Percentiles rank a stretch among this genome's conserved stretches.
These are phyloP conservation scores for Mycosarcoma maydis DNA, from an alignment of 1,284 basidiomycete species.

Conservation along the genomic window DNA sequence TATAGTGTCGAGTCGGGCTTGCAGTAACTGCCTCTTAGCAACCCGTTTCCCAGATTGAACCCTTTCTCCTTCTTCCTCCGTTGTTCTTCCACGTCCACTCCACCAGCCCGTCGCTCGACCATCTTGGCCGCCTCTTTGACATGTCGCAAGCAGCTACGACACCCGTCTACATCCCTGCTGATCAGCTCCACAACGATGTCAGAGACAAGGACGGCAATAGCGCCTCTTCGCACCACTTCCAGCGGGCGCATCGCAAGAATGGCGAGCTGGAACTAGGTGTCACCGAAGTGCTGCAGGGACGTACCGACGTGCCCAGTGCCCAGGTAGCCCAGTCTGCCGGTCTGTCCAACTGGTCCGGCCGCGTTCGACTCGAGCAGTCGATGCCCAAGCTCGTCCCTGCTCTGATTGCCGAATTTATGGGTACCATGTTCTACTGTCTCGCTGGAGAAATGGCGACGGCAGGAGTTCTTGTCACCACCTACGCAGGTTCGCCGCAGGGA, in stretches of 20 bases:
- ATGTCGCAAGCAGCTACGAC: slow-evolving; percentile 28
- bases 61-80: neutral
- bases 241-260: slow-evolving; percentile 36
- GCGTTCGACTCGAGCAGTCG: slow-evolving; percentile 24
- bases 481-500: slow-evolving; percentile 33
- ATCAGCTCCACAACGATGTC: slow-evolving; percentile 35
- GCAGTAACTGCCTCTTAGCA: too few relatives aligned
- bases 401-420: slow-evolving; percentile 35
- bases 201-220: slow-evolving; percentile 35
- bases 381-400: slow-evolving; percentile 29
- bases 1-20: too few relatives aligned
- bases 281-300: slow-evolving; percentile 51
- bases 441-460: slow-evolving; percentile 56
- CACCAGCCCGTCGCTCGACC: neutral
- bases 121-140: neutral
- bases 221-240: slow-evolving; percentile 40
- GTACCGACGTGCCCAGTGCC: slow-evolving; percentile 31
- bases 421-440: slow-evolving; percentile 42
- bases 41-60: neutral
- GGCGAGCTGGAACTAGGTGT: slow-evolving; percentile 51
- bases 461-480: slow-evolving; percentile 41
- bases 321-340: slow-evolving; percentile 29
- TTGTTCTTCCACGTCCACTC: neutral
- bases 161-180: slow-evolving; percentile 45
- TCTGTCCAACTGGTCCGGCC: slow-evolving; percentile 36